Evolutionary conservation across 129 eudicot species (phyloP).

Genomic region (Deinandra increscens): DNA sequence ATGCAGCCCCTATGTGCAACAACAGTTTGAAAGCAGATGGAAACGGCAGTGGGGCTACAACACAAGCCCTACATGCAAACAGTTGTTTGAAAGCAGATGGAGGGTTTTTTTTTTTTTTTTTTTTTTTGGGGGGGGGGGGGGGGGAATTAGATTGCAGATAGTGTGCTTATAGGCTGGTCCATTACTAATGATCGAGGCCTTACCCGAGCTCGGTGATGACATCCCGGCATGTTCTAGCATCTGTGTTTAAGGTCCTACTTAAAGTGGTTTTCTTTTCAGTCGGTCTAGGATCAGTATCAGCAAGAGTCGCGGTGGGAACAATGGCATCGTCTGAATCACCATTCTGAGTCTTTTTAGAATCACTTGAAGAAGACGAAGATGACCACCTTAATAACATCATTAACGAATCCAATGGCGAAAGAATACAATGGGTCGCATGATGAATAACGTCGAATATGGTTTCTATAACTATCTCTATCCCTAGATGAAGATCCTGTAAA

Average conservation of each 20-base stretch:
- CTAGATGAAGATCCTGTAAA: constrained; percentile 79
- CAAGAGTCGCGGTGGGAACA: constrained; percentile 55
- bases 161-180: too few relatives aligned
- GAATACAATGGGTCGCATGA: constrained; percentile 60
- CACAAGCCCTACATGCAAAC: too few relatives aligned
- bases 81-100: too few relatives aligned
- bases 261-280: constrained; percentile 48
- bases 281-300: constrained; percentile 63
- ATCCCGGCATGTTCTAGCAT: constrained; percentile 87
- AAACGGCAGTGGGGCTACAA: too few relatives aligned
- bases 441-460: constrained; percentile 69
- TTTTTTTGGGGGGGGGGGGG: too few relatives aligned
- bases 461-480: constrained; percentile 78
- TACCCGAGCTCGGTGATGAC: constrained; percentile 96
- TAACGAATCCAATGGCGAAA: constrained; percentile 64
- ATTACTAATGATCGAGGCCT: constrained; percentile 9
- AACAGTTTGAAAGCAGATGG: too few relatives aligned
- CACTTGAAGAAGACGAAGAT: constrained; percentile 26
- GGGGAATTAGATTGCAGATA: too few relatives aligned
- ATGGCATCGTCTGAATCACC: constrained; percentile 31
- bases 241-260: constrained; percentile 59
- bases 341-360: constrained; percentile 12
- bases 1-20: too few relatives aligned
- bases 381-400: constrained; percentile 50
- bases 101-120: too few relatives aligned